A percentile compares a stretch with the other conserved stretches of the same genome.
Evolutionary conservation across 2,329 filamentous ascomycete species (phyloP).

Genomic region (Nannizziopsis barbatae): DNA sequence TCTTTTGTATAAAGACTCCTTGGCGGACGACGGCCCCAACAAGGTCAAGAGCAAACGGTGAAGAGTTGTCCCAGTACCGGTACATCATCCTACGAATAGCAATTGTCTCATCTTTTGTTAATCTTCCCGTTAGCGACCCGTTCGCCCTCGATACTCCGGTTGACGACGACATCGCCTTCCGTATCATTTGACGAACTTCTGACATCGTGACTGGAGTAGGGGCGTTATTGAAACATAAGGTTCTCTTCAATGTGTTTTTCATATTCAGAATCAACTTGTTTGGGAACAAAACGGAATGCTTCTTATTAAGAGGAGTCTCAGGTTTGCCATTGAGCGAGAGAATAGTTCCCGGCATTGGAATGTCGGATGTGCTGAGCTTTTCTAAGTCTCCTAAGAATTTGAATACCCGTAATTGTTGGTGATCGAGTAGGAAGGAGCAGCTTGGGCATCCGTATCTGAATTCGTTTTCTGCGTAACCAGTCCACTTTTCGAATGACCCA

Average conservation of each 20-base stretch:
- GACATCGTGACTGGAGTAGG: constrained; percentile 37
- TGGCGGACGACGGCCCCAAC: constrained; percentile 36
- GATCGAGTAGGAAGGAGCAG: constrained; percentile 44
- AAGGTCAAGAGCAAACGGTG: constrained; percentile 32
- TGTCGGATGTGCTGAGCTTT: constrained; percentile 35
- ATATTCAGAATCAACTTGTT: constrained; percentile 47
- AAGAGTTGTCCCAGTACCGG: constrained; percentile 34
- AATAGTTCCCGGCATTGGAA: constrained; percentile 58
- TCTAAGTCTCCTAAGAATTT: constrained; percentile 52
- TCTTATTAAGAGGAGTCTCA: constrained; percentile 14
- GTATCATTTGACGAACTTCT: constrained; percentile 42
- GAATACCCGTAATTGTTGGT: constrained; percentile 48
- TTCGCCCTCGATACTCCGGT: constrained; percentile 36
- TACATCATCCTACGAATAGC: constrained; percentile 35
- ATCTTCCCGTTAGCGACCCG: constrained; percentile 2
- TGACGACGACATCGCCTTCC: constrained; percentile 34
- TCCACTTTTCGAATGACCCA: constrained; percentile 19
- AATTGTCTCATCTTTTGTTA: constrained; percentile 19
- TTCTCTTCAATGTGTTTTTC: constrained; percentile 32
- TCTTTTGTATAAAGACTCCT: constrained; percentile 43
- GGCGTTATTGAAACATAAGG: constrained; percentile 26
- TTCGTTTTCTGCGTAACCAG: constrained; percentile 31
- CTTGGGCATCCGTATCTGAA: constrained; percentile 42
- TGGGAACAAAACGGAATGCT: constrained; percentile 41
- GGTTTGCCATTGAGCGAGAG: constrained; percentile 47